phyloP scores from a whole-genome alignment of 306 rosid genomes.

The Begonia loranthoides region DNA sequence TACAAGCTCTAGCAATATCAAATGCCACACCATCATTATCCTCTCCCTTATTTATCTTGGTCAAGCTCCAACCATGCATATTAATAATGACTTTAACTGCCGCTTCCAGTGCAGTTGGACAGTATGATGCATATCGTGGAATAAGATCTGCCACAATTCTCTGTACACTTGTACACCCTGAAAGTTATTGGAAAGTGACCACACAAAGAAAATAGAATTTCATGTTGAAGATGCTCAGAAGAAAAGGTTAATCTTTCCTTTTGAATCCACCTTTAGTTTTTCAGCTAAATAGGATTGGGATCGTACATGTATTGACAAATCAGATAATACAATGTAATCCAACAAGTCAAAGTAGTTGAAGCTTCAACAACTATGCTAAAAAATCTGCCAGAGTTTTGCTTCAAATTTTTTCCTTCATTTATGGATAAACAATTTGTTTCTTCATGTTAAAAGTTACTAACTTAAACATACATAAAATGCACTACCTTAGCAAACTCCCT shows the following conservation, averaged over 20 bases:
- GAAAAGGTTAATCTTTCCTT: neutral
- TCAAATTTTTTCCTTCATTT: too few relatives aligned
- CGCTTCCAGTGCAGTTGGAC: constrained; percentile 83
- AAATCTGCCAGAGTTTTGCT: too few relatives aligned
- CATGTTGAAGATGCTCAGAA: neutral
- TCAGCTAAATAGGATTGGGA: too few relatives aligned
- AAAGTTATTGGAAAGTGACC: constrained; percentile 13
- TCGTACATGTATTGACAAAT: too few relatives aligned
- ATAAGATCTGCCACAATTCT: constrained; percentile 79
- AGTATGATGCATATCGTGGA: constrained; percentile 75
- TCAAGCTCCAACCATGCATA: constrained; percentile 62
- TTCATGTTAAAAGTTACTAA: too few relatives aligned
- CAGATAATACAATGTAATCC: neutral
- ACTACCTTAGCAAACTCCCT: too few relatives aligned
- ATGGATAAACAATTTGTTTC: too few relatives aligned
- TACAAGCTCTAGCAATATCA: constrained; percentile 64
- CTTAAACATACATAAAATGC: too few relatives aligned
- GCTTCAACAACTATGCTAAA: too few relatives aligned
- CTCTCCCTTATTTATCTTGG: constrained; percentile 46
- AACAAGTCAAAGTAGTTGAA: neutral
- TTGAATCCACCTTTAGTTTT: too few relatives aligned
- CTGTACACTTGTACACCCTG: constrained; percentile 80
- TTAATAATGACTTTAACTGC: constrained; percentile 64
- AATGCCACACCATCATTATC: constrained; percentile 57
- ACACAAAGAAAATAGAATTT: constrained; percentile 5